These are phyloP conservation scores for Paraleonurus japonicus DNA, from an alignment of 257 asterid genomes.

Conservation along the genomic window DNA sequence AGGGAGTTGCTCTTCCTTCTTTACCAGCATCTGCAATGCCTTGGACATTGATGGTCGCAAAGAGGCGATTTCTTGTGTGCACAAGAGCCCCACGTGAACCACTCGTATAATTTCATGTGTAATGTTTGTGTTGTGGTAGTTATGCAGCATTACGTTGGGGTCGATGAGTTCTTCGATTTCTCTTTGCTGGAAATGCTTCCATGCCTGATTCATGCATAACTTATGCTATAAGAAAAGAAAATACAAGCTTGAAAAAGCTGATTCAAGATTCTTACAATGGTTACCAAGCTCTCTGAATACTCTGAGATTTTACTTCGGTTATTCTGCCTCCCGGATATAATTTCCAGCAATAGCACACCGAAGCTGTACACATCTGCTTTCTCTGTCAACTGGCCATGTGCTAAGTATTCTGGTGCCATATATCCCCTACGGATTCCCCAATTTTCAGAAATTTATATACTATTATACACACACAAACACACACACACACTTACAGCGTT, in stretches of 20 bases:
- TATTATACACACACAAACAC: too few species aligned
- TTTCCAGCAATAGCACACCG: conserved; percentile 68
- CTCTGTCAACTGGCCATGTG: conserved; percentile 56
- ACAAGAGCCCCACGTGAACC: conserved; percentile 56
- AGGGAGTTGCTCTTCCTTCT: conserved; percentile 44
- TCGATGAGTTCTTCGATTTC: conserved; percentile 47
- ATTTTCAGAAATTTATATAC: neutral
- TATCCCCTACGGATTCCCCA: conserved; percentile 44
- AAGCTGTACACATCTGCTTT: conserved; percentile 70
- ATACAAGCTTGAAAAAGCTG: neutral
- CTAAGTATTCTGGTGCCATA: conserved; percentile 69
- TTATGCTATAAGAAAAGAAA: neutral
- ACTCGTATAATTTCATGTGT: conserved; percentile 43
- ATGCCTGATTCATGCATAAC: conserved; percentile 36
- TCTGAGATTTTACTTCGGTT: conserved; percentile 51
- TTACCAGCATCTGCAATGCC: conserved; percentile 57
- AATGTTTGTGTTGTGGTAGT: conserved; percentile 16
- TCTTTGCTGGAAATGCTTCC: conserved; percentile 57
- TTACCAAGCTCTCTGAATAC: conserved; percentile 52
- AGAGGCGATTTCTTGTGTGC: conserved; percentile 52
- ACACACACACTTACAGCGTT: conserved; percentile 67
- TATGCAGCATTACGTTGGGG: conserved; percentile 44
- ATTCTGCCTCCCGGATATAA: conserved; percentile 58
- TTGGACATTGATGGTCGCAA: conserved; percentile 62
- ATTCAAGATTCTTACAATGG: conserved; percentile 32